Base-by-base conservation (phyloP, 140 eudicot species). In the Anethum foeniculum region DNA sequence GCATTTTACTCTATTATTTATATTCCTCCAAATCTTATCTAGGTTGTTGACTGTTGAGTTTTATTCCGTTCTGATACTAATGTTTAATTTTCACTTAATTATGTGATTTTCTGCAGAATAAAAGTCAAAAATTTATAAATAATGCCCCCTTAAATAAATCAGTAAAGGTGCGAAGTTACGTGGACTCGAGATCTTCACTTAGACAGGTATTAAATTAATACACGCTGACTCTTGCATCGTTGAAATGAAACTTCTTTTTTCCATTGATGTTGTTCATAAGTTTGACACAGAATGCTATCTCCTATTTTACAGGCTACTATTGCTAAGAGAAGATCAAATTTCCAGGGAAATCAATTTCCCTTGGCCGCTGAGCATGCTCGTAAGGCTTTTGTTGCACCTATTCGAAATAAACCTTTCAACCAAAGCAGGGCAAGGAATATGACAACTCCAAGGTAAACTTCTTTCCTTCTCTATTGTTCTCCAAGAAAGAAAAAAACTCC, bases 161-260 rank as follows among this genome's bases (percentile, higher is more conserved):
- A 75, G 51, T 78, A 71, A 96, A 88, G 86, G 51, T 87, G 74
- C 91, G 69, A 12, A 84, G 85, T 48, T 91, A 86, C 79, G 87
- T 89, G 93, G 96, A 96, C 79, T 89, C 93, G 3, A 90, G 97
- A 80, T 93, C 98, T 25, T 80, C 98, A 16, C 58, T 96, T 65
- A 93, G 98, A 86, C 99, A 96, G 96, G 99, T 94, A 62, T 46
- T 83, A 12, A 52, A 27, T 83, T 58, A 5, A 54, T 19, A 12
- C 81, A 62, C 6, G 14, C 14, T 0, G 34, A 25, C 74, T 68
- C 13, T 68, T 68, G 4, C 44, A 68, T 68, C n/a, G 1, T 68
- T 81, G 62, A 14, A 60, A 67, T 46, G 48, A 39, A 74, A 41
- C 46, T 27, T 47, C 52, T 30, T 19, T 19, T 34, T 16, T 12